Percentiles rank a stretch among this genome's conserved stretches.
These are phyloP conservation scores for Gnomoniopsis smithogilvyi DNA, from an alignment of 2,329 filamentous ascomycete genomes.

Conservation along the genomic window DNA sequence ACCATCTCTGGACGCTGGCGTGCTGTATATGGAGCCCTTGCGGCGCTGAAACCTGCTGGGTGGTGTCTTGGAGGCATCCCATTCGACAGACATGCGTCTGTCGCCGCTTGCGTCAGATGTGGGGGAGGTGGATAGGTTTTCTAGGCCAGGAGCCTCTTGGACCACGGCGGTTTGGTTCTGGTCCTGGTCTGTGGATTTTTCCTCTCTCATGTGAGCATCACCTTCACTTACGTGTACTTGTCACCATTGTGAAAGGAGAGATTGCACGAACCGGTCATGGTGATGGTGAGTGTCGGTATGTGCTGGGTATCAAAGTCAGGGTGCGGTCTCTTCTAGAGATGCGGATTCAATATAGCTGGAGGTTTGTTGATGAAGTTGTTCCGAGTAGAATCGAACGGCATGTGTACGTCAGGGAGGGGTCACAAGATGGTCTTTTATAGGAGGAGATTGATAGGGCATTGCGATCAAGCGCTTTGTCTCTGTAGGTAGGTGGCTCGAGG, in stretches of 20 bases:
- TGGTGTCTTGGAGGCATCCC: constrained; percentile 64
- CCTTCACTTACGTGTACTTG: neutral
- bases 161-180: constrained; percentile 21
- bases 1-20: constrained; percentile 61
- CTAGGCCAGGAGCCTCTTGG: constrained; percentile 22
- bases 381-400: neutral
- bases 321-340: neutral
- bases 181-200: constrained; percentile 1
- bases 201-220: neutral
- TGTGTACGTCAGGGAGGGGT: neutral
- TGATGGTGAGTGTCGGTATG: neutral
- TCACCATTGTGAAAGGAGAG: neutral
- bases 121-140: constrained; percentile 22
- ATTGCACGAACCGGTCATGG: constrained; percentile 10
- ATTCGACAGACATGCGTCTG: constrained; percentile 42
- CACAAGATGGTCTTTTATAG: neutral
- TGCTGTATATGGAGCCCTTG: constrained; percentile 66
- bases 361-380: neutral
- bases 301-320: neutral
- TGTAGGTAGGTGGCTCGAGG: constrained; percentile 9
- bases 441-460: neutral
- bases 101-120: constrained; percentile 32
- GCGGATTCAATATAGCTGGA: neutral
- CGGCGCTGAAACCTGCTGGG: constrained; percentile 68
- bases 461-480: neutral